Evolutionary conservation across 139 green algal genomes (phyloP), one percentile per base, ranked within the genome.

Genomic region (Marvania coccoides): DNA sequence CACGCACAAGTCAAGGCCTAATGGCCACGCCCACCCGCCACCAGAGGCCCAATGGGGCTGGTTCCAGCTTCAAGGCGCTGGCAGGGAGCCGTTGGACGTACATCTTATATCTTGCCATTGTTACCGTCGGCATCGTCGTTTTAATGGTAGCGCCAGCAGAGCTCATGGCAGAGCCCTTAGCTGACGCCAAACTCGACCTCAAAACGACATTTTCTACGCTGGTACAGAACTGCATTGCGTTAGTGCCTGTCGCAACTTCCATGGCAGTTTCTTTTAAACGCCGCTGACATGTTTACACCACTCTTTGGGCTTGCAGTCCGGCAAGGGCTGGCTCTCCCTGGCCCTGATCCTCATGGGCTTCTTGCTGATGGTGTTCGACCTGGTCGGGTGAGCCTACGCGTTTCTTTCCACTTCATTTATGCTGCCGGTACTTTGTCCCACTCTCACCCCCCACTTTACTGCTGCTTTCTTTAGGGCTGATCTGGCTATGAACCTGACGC

Each of bases 401-500:
- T 31, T 57, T 57, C 15, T 13, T 5, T 35, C 56, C n/a, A 14
- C 33, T 26, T 1, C 28, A 4, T 34, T 29, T 10, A 57, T 51
- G 19, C 42, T 51, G 19, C 19, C 42, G 19, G 19, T 51, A 51
- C 42, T 51, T 28, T 51, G 19, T 19, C 19, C 19, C 42, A 19
- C 19, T 51, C 42, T 51, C 42, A 28, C 42, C 42, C n/a, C n/a
- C n/a, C n/a, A n/a, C n/a, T n/a, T n/a, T n/a, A n/a, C n/a, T 51
- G 19, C 42, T 51, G 19, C 42, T 51, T 28, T 51, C 42, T 51
- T 28, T 19, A 56, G 47, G 37, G 70, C 70, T 23, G 70, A 77
- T 40, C 56, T 77, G 15, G 70, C 67, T 4, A 77, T 77, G 70
- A 77, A 77, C 23, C 57, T 77, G 54, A 24, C 60, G 3, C 40